Conservation (phyloP, 768 basidiomycete species). For the Xerocomellus chrysenteron region DNA sequence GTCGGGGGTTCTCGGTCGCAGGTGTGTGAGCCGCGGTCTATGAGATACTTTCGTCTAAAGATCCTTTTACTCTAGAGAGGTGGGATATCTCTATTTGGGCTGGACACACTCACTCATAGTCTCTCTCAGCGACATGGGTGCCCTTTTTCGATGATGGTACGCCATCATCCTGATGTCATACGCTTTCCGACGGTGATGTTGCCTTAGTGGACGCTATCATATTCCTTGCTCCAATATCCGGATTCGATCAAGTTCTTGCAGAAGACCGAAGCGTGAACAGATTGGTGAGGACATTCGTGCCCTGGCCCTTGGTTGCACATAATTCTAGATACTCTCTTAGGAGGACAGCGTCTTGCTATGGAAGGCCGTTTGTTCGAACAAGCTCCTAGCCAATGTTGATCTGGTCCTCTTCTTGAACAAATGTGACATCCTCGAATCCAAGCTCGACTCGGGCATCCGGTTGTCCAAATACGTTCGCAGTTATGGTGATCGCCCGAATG, state of each 20-base stretch:
- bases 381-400: conserved; percentile 66
- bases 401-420: conserved; percentile 83
- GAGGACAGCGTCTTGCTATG: conserved; percentile 78
- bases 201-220: conserved; percentile 46
- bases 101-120: conserved; percentile 9
- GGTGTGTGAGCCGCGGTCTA: conserved; percentile 31
- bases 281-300: conserved; percentile 33
- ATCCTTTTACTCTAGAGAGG: conserved; percentile 29
- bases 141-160: conserved; percentile 56
- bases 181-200: neutral
- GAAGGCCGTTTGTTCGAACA: conserved; percentile 71
- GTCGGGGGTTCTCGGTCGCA: conserved; percentile 54
- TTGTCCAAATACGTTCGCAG: conserved; percentile 69
- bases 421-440: conserved; percentile 68
- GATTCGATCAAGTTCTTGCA: conserved; percentile 52
- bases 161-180: neutral
- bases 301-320: neutral
- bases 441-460: conserved; percentile 62
- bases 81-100: conserved; percentile 21
- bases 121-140: conserved; percentile 45
- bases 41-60: conserved; percentile 2
- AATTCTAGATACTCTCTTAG: conserved; percentile 33
- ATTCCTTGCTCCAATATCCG: conserved; percentile 59
- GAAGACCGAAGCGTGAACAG: conserved; percentile 55
- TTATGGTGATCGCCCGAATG: conserved; percentile 67